phyloP scores from a whole-genome alignment of 2,329 filamentous ascomycete species.

The Paraconiothyrium sp. region DNA sequence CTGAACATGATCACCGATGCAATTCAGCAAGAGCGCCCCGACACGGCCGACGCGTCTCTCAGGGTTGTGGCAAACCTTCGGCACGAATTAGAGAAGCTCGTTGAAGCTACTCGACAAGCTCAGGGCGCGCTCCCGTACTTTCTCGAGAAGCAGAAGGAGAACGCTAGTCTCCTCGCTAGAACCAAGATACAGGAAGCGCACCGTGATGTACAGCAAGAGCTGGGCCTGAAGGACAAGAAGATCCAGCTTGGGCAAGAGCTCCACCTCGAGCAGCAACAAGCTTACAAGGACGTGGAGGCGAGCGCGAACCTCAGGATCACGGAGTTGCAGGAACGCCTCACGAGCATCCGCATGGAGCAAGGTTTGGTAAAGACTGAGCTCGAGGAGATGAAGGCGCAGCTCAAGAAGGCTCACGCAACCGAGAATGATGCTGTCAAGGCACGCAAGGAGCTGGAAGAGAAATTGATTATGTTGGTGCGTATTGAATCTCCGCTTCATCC shows the following conservation, averaged over 20 bases:
- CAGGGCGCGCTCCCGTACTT: slow-evolving; percentile 34
- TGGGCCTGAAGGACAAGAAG: slow-evolving; percentile 40
- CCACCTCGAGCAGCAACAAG: slow-evolving; percentile 41
- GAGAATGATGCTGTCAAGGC: slow-evolving; percentile 22
- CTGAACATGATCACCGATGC: slow-evolving; percentile 36
- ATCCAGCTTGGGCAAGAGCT: slow-evolving; percentile 37
- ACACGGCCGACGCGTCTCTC: slow-evolving; percentile 18
- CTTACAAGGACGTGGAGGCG: slow-evolving; percentile 35
- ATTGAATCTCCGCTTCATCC: too few species aligned
- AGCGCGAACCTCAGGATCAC: slow-evolving; percentile 27
- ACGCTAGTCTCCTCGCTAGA: slow-evolving; percentile 35
- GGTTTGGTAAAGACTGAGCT: slow-evolving; percentile 40
- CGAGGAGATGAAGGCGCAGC: slow-evolving; percentile 26
- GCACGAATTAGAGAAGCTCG: slow-evolving; percentile 39
- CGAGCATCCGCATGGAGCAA: slow-evolving; percentile 41
- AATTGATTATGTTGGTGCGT: slow-evolving; percentile 25
- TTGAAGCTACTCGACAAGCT: slow-evolving; percentile 27
- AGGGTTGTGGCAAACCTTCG: slow-evolving; percentile 32
- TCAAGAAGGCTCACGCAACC: slow-evolving; percentile 22
- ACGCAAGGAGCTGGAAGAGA: slow-evolving; percentile 25
- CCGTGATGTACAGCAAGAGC: slow-evolving; percentile 33
- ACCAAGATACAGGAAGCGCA: slow-evolving; percentile 37
- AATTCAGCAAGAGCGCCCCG: slow-evolving; percentile 24
- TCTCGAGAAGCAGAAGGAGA: slow-evolving; percentile 41
- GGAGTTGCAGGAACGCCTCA: slow-evolving; percentile 34